These are phyloP conservation scores for Populus hybrid DNA, from an alignment of 441 rosid genomes.

Conservation along the genomic window DNA sequence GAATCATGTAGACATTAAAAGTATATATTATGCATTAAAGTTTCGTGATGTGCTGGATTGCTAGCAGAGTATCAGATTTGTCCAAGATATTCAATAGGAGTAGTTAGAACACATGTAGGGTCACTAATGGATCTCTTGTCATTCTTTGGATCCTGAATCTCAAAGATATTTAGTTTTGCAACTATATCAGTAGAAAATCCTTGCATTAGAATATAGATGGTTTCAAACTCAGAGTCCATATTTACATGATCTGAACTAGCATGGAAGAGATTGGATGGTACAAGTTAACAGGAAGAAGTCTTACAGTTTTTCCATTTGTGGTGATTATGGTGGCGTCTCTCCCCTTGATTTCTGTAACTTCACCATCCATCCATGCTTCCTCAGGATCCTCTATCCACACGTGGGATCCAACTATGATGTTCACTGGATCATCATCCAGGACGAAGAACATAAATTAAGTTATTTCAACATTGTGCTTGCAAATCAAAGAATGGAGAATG, in stretches of 20 bases:
- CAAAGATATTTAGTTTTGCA: not conserved
- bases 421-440: constrained; percentile 31
- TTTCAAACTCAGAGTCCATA: not conserved
- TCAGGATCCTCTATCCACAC: constrained; percentile 75
- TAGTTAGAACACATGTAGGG: not conserved
- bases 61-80: too few relatives aligned
- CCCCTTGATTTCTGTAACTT: constrained; percentile 50
- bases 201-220: not conserved
- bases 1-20: too few relatives aligned
- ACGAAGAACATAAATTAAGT: not conserved
- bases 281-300: not conserved
- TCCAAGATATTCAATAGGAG: not conserved
- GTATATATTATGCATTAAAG: not conserved
- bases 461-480: not conserved
- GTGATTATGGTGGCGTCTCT: constrained; percentile 42
- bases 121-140: not conserved
- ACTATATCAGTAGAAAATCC: not conserved
- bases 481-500: not conserved
- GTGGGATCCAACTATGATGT: constrained; percentile 65
- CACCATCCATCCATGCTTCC: constrained; percentile 62
- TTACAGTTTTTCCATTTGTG: constrained; percentile 48
- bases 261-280: not conserved
- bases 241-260: not conserved
- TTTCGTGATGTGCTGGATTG: not conserved
- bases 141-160: not conserved